Evolutionary conservation across 257 asterid genomes (phyloP), one percentile per base, ranked within the genome.

Genomic region (Dorcoceras hygrometricum): DNA sequence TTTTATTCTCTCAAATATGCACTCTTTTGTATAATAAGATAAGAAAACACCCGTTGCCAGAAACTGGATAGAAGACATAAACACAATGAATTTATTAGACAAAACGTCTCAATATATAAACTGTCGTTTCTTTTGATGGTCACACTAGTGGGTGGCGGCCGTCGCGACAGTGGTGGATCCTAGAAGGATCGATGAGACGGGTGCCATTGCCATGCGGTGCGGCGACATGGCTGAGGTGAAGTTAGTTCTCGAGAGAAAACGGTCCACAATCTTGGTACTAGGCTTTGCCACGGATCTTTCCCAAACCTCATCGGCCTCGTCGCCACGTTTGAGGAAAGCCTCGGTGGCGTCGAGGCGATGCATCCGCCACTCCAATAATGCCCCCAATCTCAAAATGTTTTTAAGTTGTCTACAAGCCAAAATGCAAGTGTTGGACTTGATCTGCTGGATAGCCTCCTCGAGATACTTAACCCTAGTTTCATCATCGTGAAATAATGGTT

Each of bases 331-430:
- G 0, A 77, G 74, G 55, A 87, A 84, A 8, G 81, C 95, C 71
- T 86, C 97, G 0, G 96, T 85, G 5, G 96, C 98, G 48, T 89
- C 87, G 5, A 91, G 78, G 46, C 73, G 82, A 68, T 83, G 85
- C 55, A 87, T 68, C 39, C 76, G 67, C 80, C 89, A 57, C 65
- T 66, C 81, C 20, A 89, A 46, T 23, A 78, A 82, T 36, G 78
- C 78, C 64, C 69, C 77, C n/a, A 89, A 78, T 71, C 78, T 75
- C 0, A 66, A 60, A 34, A 92, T 89, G 32, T 92, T 92, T 59
- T 76, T 71, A 4, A 79, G 62, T 56, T 92, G 98, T 0, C 83
- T 29, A 57, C 76, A 32, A 18, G 91, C 85, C 68, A 92, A 63
- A 9, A 62, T 71, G 53, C 84, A 74, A 12, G 89, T 92, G 66